Evolutionary conservation across 768 basidiomycete genomes (phyloP), one percentile per base, ranked within the genome.

Genomic region (Sarcodon sp.): DNA sequence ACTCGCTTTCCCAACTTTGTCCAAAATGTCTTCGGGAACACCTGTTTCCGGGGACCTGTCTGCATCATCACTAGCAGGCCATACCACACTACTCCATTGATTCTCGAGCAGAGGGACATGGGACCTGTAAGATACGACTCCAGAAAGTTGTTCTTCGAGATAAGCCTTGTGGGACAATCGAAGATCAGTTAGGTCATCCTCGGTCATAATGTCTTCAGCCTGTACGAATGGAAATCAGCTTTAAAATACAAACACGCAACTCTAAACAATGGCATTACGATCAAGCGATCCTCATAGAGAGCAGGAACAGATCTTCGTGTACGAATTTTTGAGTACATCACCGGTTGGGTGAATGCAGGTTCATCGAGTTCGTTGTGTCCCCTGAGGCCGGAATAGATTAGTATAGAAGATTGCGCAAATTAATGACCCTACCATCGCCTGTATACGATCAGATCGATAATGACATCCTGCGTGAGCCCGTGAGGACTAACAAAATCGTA

Each of bases 321-420:
- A 6, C 79, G 74, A 56, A 94, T 93, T 65, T 85, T 78, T 61
- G 87, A 73, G 64, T 96, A 96, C 91, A 94, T 96, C 8, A 82
- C 66, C 0, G 92, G 91, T 50, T 83, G 84, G 0, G 92, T 94
- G 60, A 90, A 86, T 12, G 79, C 77, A 0, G 88, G 88, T 46
- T 91, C 75, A 57, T 92, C 87, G 32, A 91, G 72, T 62, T 92
- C 90, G 56, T 93, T 93, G 60, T 92, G 90, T 1, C 89, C 78
- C 77, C 87, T 79, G 44, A 8, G 31, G 38, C n/a, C 34, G 12
- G 31, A 33, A 15, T 41, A 44, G 15, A 44, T 51, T 12, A 45
- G 39, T 7, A 12, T 21, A 36, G 10, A 7, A 18, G 18, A 13
- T 11, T 13, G 39, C 32, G 45, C 37, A 27, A 7, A 47, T 51